Conservation (phyloP, 2,329 filamentous ascomycete genomes). For the Fusarium brevicatenulatum region DNA sequence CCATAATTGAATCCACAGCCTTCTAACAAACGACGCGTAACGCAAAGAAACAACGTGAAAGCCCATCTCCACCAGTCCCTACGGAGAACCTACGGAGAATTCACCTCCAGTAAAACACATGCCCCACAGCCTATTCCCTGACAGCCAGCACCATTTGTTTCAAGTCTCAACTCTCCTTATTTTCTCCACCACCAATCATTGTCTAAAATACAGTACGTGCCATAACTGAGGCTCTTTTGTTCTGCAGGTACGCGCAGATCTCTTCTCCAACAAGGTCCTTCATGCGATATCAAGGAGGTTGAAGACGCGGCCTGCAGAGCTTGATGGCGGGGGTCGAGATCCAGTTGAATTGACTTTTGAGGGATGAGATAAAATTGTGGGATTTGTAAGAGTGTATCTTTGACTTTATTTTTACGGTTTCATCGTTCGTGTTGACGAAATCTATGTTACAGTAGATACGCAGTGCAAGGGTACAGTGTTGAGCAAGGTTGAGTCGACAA, state of each 20-base stretch:
- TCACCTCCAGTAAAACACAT: constrained; percentile 12
- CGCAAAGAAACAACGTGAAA: background rate
- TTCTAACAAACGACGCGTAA: constrained; percentile 28
- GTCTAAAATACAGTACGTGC: background rate
- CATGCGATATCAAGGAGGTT: constrained; percentile 3
- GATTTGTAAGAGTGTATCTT: background rate
- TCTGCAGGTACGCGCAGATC: constrained; percentile 20
- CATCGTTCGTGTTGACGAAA: background rate
- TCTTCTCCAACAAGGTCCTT: background rate
- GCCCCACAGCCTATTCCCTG: constrained; percentile 14
- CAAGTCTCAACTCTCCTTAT: constrained; percentile 6
- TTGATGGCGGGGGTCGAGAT: constrained; percentile 9
- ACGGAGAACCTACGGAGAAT: background rate
- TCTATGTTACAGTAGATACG: background rate
- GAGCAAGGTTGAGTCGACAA: background rate
- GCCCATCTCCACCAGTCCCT: background rate
- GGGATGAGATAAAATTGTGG: constrained; percentile 5
- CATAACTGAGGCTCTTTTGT: background rate
- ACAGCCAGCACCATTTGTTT: constrained; percentile 19
- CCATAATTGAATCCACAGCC: constrained; percentile 20
- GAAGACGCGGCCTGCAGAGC: constrained; percentile 12
- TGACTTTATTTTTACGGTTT: background rate
- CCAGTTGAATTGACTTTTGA: constrained; percentile 1
- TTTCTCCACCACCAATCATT: constrained; percentile 24
- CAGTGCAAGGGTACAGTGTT: background rate